phyloP scores from a whole-genome alignment of 169 alveolate genomes.

The Plasmodium vivax region DNA sequence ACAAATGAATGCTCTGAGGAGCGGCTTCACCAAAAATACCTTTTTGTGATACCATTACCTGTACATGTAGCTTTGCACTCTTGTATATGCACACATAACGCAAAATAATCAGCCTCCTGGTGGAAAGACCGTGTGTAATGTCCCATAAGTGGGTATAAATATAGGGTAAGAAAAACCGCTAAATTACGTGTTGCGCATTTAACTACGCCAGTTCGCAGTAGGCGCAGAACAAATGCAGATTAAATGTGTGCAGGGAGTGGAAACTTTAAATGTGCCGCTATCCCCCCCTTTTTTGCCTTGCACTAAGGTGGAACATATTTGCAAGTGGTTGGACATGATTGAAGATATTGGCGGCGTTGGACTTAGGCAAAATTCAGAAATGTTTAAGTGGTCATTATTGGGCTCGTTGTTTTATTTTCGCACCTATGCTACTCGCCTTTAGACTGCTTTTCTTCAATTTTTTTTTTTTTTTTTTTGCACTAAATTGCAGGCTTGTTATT shows the following conservation, averaged over 20 bases:
- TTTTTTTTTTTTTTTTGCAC: conserved; percentile 29
- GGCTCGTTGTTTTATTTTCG: background rate
- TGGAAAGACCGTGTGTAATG: background rate
- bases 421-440: background rate
- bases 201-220: background rate
- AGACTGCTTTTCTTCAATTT: background rate
- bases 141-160: background rate
- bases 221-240: background rate
- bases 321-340: background rate
- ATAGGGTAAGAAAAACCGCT: background rate
- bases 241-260: background rate
- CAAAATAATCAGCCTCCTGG: background rate
- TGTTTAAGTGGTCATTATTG: background rate
- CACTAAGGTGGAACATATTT: background rate
- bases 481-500: conserved; percentile 11
- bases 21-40: background rate
- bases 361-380: background rate
- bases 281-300: background rate
- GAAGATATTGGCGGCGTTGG: background rate
- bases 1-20: background rate
- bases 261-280: background rate
- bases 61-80: background rate
- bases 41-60: background rate
- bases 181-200: background rate
- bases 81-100: background rate